These are phyloP conservation scores for Tylopilus rubrobrunneus DNA, from an alignment of 768 basidiomycete genomes.

Conservation along the genomic window DNA sequence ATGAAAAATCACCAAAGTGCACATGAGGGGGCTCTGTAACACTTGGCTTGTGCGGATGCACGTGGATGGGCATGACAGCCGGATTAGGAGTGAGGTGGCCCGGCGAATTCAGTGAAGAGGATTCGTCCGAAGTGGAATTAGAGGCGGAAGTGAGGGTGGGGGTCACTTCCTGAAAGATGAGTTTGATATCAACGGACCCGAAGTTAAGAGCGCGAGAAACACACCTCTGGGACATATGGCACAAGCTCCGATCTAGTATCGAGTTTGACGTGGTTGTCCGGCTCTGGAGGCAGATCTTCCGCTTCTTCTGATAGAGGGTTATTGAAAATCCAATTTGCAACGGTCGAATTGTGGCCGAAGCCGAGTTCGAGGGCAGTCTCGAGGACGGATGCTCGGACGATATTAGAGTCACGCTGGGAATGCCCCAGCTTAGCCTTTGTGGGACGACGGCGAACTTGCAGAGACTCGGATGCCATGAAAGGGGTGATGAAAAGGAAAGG, in stretches of 20 bases:
- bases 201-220: slow-evolving; percentile 6
- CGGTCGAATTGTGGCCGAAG: slow-evolving; percentile 51
- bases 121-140: slow-evolving; percentile 42
- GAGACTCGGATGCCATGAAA: slow-evolving; percentile 21
- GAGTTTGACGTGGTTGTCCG: not conserved
- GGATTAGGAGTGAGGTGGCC: slow-evolving; percentile 16
- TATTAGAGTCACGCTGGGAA: slow-evolving; percentile 46
- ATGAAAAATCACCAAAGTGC: slow-evolving; percentile 29
- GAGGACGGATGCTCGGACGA: slow-evolving; percentile 68
- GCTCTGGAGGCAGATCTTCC: slow-evolving; percentile 35
- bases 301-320: slow-evolving; percentile 56
- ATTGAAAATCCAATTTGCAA: slow-evolving; percentile 72
- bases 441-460: slow-evolving; percentile 27
- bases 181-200: slow-evolving; percentile 10
- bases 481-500: slow-evolving; percentile 14
- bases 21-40: slow-evolving; percentile 28
- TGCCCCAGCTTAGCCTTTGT: slow-evolving; percentile 16
- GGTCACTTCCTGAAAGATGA: slow-evolving; percentile 19
- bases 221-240: slow-evolving; percentile 28
- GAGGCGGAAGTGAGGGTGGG: slow-evolving; percentile 40
- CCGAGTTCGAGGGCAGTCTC: slow-evolving; percentile 71
- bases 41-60: slow-evolving; percentile 28
- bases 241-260: slow-evolving; percentile 9
- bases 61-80: slow-evolving; percentile 14
- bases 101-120: slow-evolving; percentile 31